These are phyloP conservation scores for Cladophialophora chaetospira DNA, from an alignment of 2,329 filamentous ascomycete species.

Conservation along the genomic window DNA sequence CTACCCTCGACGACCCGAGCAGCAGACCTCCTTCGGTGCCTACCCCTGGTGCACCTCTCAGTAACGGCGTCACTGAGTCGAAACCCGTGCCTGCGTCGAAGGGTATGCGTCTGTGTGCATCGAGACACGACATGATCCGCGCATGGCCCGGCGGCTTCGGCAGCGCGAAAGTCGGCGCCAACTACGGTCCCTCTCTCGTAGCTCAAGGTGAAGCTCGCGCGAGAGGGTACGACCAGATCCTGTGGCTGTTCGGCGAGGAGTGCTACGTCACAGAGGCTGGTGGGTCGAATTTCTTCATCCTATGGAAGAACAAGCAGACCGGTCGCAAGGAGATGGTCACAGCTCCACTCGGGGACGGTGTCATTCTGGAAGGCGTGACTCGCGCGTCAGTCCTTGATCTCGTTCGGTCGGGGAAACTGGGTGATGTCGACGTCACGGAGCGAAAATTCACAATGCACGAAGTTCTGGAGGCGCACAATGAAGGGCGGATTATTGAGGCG, in stretches of 20 bases:
- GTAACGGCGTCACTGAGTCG: conserved; percentile 2
- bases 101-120: conserved; percentile 59
- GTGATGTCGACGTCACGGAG: conserved; percentile 78
- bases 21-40: conserved; percentile 11
- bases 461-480: conserved; percentile 68
- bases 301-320: conserved; percentile 61
- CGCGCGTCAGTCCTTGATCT: conserved; percentile 76
- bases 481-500: conserved; percentile 78
- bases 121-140: conserved; percentile 77
- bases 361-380: conserved; percentile 90
- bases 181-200: conserved; percentile 83
- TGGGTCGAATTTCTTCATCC: conserved; percentile 86
- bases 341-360: conserved; percentile 75
- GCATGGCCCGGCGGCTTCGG: conserved; percentile 94
- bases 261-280: conserved; percentile 85
- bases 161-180: conserved; percentile 88
- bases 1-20: conserved; percentile 29
- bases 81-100: conserved; percentile 7
- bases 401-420: conserved; percentile 45
- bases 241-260: conserved; percentile 86
- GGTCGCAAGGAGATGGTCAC: conserved; percentile 73
- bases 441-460: conserved; percentile 80
- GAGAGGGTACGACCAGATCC: conserved; percentile 80
- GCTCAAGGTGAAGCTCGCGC: conserved; percentile 74
- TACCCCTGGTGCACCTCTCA: not conserved